These are phyloP conservation scores for Hysterium pulicare DNA, from an alignment of 2,329 filamentous ascomycete genomes.

Conservation along the genomic window DNA sequence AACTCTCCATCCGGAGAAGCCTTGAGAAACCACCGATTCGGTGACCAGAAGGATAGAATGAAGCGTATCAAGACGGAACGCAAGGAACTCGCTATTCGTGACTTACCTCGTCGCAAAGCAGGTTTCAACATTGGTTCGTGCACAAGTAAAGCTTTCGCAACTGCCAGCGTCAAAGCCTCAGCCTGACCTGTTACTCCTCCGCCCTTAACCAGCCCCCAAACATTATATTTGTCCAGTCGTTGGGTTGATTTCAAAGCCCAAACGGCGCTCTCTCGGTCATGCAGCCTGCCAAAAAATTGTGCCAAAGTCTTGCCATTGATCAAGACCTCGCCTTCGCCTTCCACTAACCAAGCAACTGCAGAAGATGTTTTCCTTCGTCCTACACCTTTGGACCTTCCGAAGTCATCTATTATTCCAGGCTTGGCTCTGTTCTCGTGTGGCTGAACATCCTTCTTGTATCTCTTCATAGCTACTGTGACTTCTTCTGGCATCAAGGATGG, in stretches of 20 bases:
- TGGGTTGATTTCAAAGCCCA: conserved; percentile 85
- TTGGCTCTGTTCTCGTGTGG: conserved; percentile 63
- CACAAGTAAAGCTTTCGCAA: conserved; percentile 81
- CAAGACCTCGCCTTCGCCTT: conserved; percentile 85
- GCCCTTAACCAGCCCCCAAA: conserved; percentile 80
- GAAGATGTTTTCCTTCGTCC: conserved; percentile 85
- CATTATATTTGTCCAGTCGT: conserved; percentile 92
- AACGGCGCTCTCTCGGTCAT: conserved; percentile 90
- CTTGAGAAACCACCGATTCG: too few species aligned
- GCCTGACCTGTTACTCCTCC: conserved; percentile 94
- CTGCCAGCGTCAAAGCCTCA: conserved; percentile 85
- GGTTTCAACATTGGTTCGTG: conserved; percentile 93
- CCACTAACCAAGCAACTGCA: conserved; percentile 82
- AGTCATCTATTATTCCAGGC: conserved; percentile 66
- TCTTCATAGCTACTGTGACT: conserved; percentile 61
- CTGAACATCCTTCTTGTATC: conserved; percentile 74
- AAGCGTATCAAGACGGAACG: too few species aligned
- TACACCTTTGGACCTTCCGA: conserved; percentile 74
- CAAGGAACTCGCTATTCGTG: too few species aligned
- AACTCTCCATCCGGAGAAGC: not conserved
- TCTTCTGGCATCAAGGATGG: conserved; percentile 70
- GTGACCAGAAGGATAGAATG: too few species aligned
- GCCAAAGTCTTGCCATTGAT: conserved; percentile 86
- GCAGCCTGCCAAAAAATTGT: conserved; percentile 78
- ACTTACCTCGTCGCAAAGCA: conserved; percentile 81